Percentiles rank a stretch among this genome's conserved stretches.
These are phyloP conservation scores for Aphanomyces invadans DNA, from an alignment of 352 stramenopile species.

Conservation along the genomic window DNA sequence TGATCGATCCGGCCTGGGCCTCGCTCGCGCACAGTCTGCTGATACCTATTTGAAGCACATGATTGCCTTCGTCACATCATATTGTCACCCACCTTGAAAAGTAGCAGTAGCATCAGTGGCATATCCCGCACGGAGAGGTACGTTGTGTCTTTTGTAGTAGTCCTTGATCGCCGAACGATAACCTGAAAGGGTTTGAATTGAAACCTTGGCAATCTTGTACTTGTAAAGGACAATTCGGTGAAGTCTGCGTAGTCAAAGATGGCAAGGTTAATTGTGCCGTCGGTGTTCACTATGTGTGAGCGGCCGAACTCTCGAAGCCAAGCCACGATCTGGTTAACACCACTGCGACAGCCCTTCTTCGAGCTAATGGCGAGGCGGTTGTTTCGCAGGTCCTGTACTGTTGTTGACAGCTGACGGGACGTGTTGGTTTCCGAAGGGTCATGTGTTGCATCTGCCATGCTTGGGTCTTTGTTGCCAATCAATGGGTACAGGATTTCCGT, in stretches of 20 bases:
- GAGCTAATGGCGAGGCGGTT: not conserved
- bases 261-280: not conserved
- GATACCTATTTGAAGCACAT: slow-evolving; percentile 1
- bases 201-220: not conserved
- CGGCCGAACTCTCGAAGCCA: not conserved
- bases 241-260: slow-evolving; percentile 7
- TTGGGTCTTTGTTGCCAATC: not conserved
- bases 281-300: not conserved
- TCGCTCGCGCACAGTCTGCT: not conserved
- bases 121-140: not conserved
- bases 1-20: not conserved
- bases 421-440: not conserved
- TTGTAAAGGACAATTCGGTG: not conserved
- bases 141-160: not conserved
- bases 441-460: not conserved
- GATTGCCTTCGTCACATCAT: not conserved
- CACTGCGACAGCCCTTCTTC: not conserved
- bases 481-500: not conserved
- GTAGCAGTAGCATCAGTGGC: not conserved
- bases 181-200: not conserved
- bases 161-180: not conserved
- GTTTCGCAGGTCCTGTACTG: not conserved
- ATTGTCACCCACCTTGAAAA: not conserved
- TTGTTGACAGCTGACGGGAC: slow-evolving; percentile 23
- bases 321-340: not conserved